Evolutionary conservation across 75 land plant species (phyloP), one percentile per base, ranked within the genome.

Genomic region (Selaginella moellendorffii): DNA sequence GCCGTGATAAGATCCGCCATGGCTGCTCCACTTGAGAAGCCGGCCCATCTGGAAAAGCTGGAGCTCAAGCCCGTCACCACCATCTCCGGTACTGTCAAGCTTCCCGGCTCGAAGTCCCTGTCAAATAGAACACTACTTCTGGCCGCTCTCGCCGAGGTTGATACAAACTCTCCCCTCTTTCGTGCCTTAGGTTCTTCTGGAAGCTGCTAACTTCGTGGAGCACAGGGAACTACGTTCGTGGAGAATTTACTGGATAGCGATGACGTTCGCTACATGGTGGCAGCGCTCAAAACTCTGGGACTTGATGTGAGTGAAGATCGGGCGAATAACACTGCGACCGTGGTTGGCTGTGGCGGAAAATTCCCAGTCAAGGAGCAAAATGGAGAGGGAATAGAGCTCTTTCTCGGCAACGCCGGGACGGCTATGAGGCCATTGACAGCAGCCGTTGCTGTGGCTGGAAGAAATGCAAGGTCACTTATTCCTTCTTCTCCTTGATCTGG

Each of bases 371-470:
- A 78, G 9, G 72, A 75, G 63, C 67, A 62, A 24, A 61, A 72
- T 1, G 69, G 23, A 27, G 26, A 54, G 9, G n/a, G n/a, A n/a
- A 69, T 92, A 29, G 61, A 81, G 28, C 90, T 93, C 58, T 88
- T 93, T 66, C 65, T 93, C 20, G 98, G 98, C 18, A 93, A 93
- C 77, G 98, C 98, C 17, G 98, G 98, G 27, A 93, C 98, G 27
- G 96, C 98, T 54, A 93, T 93, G 98, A 79, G 98, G 1, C 98
- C 98, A 12, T 67, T 93, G 69, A 83, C 98, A 22, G 98, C 98
- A 36, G 98, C 85, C 65, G 88, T 93, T 58, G 73, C 83, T 29
- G 98, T 83, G 54, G 96, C 98, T 14, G 96, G 98, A 69, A 96
- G 98, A 69, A 81, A 82, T 52, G 69, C 85, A 59, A 89, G 96